Percentiles rank a stretch among this genome's conserved stretches.
Conservation (phyloP, 2,329 filamentous ascomycete species). For the Pestalotiopsis fici region DNA sequence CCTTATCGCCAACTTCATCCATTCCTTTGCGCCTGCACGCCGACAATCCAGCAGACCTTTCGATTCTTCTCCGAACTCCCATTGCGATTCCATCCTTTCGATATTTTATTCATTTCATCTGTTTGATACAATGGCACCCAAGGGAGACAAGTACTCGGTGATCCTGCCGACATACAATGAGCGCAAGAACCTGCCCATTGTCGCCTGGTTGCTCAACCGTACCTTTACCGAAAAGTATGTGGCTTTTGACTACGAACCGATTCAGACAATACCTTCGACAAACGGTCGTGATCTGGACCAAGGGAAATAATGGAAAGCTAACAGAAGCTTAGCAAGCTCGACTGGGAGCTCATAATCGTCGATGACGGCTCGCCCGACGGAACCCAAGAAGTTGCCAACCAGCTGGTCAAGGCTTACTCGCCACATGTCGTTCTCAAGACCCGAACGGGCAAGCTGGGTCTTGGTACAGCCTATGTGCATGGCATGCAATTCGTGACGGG, state of each 20-base stretch:
- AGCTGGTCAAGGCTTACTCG: conserved; percentile 84
- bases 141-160: conserved; percentile 86
- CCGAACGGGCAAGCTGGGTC: conserved; percentile 92
- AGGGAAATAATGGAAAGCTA: not conserved
- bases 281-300: not conserved
- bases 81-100: conserved; percentile 6
- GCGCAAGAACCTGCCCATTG: conserved; percentile 93
- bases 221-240: conserved; percentile 86
- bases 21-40: conserved; percentile 10
- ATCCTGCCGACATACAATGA: conserved; percentile 99
- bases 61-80: conserved; percentile 1
- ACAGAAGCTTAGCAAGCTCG: conserved; percentile 66
- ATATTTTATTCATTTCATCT: not conserved
- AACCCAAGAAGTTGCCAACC: conserved; percentile 85
- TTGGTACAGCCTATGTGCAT: conserved; percentile 95
- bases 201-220: conserved; percentile 89
- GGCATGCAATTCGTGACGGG: conserved; percentile 87
- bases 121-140: conserved; percentile 46
- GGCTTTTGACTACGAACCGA: not conserved
- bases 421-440: conserved; percentile 81
- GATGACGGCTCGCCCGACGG: conserved; percentile 98
- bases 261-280: not conserved
- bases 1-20: conserved; percentile 11
- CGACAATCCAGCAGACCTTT: not conserved
- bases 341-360: conserved; percentile 97